Evolutionary conservation across 345 rosid species (phyloP), one percentile per base, ranked within the genome.

Genomic region (Arabidopsis suecica): DNA sequence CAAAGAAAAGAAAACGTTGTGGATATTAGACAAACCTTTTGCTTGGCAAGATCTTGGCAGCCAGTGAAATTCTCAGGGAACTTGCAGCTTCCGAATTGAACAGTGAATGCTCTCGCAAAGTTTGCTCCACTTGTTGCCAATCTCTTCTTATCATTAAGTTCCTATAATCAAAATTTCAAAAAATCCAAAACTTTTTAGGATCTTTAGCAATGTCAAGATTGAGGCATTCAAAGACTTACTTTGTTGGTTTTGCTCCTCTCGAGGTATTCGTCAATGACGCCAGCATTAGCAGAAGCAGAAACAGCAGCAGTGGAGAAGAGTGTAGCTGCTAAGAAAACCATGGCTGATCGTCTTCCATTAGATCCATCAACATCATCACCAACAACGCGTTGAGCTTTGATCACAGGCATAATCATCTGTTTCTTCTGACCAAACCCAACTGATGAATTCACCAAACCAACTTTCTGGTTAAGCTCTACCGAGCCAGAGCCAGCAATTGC

Each of bases 51-150:
- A 84, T 89, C 99, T 81, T 95, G 97, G 86, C 97, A 92, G 40
- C 97, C 99, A 14, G 99, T 92, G 83, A 95, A 95, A 86, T 95
- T 95, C 79, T 92, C 93, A 2, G 99, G 99, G 93, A 95, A 95
- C 85, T 90, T 89, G 88, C 99, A 95, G 55, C 85, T 69, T 36
- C 99, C 98, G 45, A 92, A 92, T 78, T 95, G 77, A 36, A 95
- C 98, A 0, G 99, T 95, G 86, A 77, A 92, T 25, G 99, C 99
- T 81, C 98, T 85, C 0, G 98, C 91, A 78, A 95, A 92, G 86
- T 95, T 95, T 4, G 99, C 97, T 47, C 98, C 98, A 68, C 93
- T 95, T 16, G 99, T 92, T 30, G 97, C 97, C 83, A 95, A 78
- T 73, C 97, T 90, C 90, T 92, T 95, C 91, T 87, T 85, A 78